Base-by-base conservation (phyloP, 768 basidiomycete species). In the Termitomyces sp. region DNA sequence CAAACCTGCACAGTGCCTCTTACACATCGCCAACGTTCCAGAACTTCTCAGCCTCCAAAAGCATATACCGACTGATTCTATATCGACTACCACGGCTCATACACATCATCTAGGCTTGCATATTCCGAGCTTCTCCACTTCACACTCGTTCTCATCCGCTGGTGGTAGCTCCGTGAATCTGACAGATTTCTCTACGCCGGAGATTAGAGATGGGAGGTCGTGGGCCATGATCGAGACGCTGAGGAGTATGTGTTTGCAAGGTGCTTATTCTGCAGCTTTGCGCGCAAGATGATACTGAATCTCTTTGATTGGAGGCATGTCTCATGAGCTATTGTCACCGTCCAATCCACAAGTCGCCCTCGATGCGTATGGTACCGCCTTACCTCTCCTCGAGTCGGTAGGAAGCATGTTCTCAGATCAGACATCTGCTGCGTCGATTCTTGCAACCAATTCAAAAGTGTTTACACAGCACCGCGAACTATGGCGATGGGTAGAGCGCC, bases 401-500 rank as follows among this genome's bases (percentile, higher is more conserved):
- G 18, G 57, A 60, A 35, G 57, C 57, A 14, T 54, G n/a, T 52
- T 58, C 3, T 56, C 68, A 66, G 28, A 66, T 63, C 51, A 61
- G 56, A 62, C 71, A 14, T 62, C 62, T 52, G 67, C 53, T 57
- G 66, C 32, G 70, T 60, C 65, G n/a, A 77, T 77, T 55, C 78
- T 77, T 45, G 72, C 80, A 2, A 76, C 85, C 9, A 57, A 55
- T 33, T 5, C 49, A 35, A 62, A 49, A 48, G 32, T 52, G 5
- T 93, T 93, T 63, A 67, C 73, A 3, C 79, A 79, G 47, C 85
- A 89, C 55, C 87, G 88, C 7, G 94, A 98, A 65, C 77, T 95
- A 10, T 94, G 92, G 81, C 79, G 93, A 51, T 94, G 91, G 90
- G 76, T 83, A 3, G 92, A 96, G 63, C 79, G 85, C 20, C 77